Conservation (phyloP, 2,329 filamentous ascomycete genomes). For the Trichoderma simmonsii region DNA sequence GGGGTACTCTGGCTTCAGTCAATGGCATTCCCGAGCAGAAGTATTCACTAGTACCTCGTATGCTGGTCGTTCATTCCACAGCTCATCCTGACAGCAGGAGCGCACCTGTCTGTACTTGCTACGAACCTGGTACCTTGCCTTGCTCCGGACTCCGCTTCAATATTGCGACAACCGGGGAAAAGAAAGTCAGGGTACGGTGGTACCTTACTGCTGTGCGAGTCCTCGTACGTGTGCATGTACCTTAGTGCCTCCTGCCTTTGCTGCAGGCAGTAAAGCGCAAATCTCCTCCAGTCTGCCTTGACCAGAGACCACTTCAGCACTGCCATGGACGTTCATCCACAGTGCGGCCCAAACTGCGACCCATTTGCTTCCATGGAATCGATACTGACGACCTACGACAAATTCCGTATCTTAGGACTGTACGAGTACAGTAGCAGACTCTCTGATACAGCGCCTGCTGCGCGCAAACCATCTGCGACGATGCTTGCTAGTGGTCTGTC, state of each 20-base stretch:
- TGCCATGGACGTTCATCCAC: background rate
- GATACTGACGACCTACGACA: background rate
- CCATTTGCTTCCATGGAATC: background rate
- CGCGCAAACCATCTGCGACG: background rate
- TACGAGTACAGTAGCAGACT: background rate
- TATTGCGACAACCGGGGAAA: background rate
- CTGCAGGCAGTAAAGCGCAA: background rate
- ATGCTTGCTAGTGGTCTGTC: background rate
- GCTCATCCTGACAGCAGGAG: background rate
- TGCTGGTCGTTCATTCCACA: background rate
- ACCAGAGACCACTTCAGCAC: background rate
- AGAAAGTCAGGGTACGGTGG: background rate
- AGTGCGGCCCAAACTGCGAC: conserved; percentile 2
- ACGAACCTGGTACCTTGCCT: background rate
- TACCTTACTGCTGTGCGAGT: background rate
- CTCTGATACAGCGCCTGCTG: background rate
- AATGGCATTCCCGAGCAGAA: background rate
- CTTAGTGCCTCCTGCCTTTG: too few species aligned
- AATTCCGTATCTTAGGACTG: background rate
- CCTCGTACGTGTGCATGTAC: too few species aligned
- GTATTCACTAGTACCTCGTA: background rate
- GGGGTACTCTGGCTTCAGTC: background rate
- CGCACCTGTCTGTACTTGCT: background rate
- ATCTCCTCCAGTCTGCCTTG: background rate
- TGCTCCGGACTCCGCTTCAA: background rate